Evolutionary conservation across 2,329 filamentous ascomycete genomes (phyloP).

Genomic region (Cordyceps militaris): DNA sequence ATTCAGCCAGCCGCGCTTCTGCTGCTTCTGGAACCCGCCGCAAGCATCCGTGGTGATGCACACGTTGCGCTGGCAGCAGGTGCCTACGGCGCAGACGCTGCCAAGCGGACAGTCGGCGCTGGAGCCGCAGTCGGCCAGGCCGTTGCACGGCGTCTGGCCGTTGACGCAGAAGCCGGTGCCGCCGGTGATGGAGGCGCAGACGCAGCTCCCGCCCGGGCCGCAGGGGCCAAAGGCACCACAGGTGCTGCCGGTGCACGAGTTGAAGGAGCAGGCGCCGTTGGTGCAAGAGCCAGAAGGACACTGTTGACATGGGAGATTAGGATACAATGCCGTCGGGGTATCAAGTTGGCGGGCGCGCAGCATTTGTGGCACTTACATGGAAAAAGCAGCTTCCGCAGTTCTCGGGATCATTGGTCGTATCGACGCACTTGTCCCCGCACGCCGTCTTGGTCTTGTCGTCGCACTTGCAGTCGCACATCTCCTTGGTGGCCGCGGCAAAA

Average conservation of each 20-base stretch:
- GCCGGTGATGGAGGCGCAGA: slow-evolving; percentile 5
- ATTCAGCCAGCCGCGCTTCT: slow-evolving; percentile 3
- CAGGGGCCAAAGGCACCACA: slow-evolving; percentile 4
- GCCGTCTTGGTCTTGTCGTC: slow-evolving; percentile 5
- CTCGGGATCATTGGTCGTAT: slow-evolving; percentile 1
- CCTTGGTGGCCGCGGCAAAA: neutral
- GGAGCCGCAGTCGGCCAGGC: neutral
- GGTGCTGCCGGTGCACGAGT: neutral
- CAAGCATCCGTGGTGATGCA: slow-evolving; percentile 6
- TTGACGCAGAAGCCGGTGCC: slow-evolving; percentile 11
- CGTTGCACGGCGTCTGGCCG: neutral
- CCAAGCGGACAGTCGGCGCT: slow-evolving; percentile 3
- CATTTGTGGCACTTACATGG: neutral
- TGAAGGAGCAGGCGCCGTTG: slow-evolving; percentile 7
- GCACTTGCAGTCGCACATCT: slow-evolving; percentile 8
- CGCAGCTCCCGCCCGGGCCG: slow-evolving; percentile 2
- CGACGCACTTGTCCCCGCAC: slow-evolving; percentile 8
- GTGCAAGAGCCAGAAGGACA: slow-evolving; percentile 5
- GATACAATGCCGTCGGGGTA: too few relatives aligned
- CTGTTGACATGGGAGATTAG: neutral
- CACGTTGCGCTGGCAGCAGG: slow-evolving; percentile 5
- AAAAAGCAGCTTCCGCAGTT: slow-evolving; percentile 10
- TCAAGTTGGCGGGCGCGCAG: neutral
- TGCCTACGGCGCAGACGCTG: slow-evolving; percentile 5
- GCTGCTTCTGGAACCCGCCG: neutral